A percentile compares a stretch with the other conserved stretches of the same genome.
Evolutionary conservation across 495 filamentous ascomycete species (phyloP).

Genomic region (Aspergillus sparsus): DNA sequence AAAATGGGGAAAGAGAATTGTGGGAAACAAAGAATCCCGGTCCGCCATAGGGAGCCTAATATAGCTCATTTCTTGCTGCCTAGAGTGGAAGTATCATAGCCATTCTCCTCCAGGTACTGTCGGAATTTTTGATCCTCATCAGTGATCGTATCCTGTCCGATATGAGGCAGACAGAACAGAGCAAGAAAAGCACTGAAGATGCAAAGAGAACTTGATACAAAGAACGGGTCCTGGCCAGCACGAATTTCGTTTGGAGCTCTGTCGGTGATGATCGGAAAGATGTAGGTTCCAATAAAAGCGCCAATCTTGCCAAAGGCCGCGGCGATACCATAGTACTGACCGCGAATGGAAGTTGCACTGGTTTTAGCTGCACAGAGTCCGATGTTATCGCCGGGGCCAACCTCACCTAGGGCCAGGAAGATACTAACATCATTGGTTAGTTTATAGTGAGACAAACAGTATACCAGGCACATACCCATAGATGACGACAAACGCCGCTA

Average conservation of each 20-base stretch:
- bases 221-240: constrained; percentile 80
- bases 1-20: no score
- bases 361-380: constrained; percentile 85
- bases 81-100: constrained; percentile 70
- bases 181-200: constrained; percentile 63
- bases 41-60: no score
- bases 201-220: constrained; percentile 64
- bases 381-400: constrained; percentile 90
- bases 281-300: constrained; percentile 85
- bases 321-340: constrained; percentile 89
- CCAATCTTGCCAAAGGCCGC: constrained; percentile 85
- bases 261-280: constrained; percentile 70
- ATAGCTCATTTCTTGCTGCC: constrained; percentile 37
- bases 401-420: constrained; percentile 80
- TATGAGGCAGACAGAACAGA: constrained; percentile 60
- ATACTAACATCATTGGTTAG: constrained; percentile 49
- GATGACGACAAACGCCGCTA: constrained; percentile 77
- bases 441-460: not conserved
- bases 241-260: constrained; percentile 60
- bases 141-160: constrained; percentile 71
- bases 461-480: constrained; percentile 47
- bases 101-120: constrained; percentile 62
- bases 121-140: constrained; percentile 71
- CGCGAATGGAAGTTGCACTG: constrained; percentile 80
- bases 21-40: no score